Percentiles rank a stretch among this genome's conserved stretches.
Conservation (phyloP, 495 filamentous ascomycete genomes). For the Parathielavia hyrcaniae region DNA sequence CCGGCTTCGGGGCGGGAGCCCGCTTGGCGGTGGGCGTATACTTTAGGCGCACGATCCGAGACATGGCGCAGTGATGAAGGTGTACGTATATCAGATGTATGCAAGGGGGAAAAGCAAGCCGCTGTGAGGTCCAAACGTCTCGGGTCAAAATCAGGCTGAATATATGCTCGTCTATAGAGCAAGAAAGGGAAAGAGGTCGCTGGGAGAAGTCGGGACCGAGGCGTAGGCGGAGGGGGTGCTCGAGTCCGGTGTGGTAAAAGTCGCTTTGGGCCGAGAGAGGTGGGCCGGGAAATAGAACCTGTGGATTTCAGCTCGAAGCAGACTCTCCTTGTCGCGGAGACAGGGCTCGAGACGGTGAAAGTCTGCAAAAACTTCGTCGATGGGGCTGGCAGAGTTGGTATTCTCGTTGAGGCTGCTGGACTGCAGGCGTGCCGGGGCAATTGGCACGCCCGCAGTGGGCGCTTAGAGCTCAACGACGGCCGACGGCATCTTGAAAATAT, state of each 20-base stretch:
- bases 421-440: conserved; percentile 49
- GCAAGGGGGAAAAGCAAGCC: too few species aligned
- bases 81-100: conserved; percentile 14
- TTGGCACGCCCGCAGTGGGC: conserved; percentile 66
- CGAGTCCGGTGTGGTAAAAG: neutral
- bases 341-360: conserved; percentile 40
- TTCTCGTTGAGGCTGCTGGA: conserved; percentile 79
- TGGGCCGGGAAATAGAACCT: conserved; percentile 22
- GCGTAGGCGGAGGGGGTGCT: conserved; percentile 5
- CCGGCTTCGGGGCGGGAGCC: conserved; percentile 36
- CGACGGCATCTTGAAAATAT: conserved; percentile 67
- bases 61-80: conserved; percentile 39
- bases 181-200: neutral
- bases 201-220: neutral
- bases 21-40: conserved; percentile 39
- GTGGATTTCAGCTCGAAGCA: conserved; percentile 30
- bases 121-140: neutral
- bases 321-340: conserved; percentile 24
- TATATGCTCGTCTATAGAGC: conserved; percentile 8
- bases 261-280: conserved; percentile 18
- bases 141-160: neutral
- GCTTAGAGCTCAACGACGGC: conserved; percentile 93
- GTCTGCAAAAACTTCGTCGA: conserved; percentile 67
- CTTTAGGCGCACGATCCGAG: conserved; percentile 49
- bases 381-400: conserved; percentile 57